Percentiles rank a stretch among this genome's conserved stretches.
phyloP scores from a whole-genome alignment of 192 early-diverging fungal species.

The Lobulomyces angularis region DNA sequence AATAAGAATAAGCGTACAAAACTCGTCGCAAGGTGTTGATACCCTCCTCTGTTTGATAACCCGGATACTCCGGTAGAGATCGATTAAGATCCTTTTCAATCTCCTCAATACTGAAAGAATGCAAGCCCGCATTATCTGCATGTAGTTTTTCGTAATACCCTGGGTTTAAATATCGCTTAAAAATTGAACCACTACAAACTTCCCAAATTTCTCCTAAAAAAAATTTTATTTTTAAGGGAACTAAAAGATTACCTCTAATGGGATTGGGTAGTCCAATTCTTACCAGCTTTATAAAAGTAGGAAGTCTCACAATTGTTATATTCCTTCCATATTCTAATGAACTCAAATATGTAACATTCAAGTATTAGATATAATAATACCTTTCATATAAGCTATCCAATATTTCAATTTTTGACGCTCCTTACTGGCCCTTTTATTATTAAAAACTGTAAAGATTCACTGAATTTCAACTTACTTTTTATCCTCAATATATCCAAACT shows the following conservation, averaged over 20 bases:
- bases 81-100: constrained; percentile 93
- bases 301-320: constrained; percentile 63
- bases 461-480: constrained; percentile 39
- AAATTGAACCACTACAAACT: constrained; percentile 75
- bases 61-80: constrained; percentile 80
- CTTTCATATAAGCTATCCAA: constrained; percentile 64
- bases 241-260: constrained; percentile 40
- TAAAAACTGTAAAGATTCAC: background rate
- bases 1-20: constrained; percentile 51
- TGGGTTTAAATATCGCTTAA: constrained; percentile 69
- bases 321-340: constrained; percentile 67
- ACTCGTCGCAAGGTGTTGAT: constrained; percentile 89
- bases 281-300: constrained; percentile 80
- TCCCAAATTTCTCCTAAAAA: constrained; percentile 79
- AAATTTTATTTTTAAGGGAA: background rate
- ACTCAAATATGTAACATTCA: background rate
- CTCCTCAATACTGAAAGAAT: constrained; percentile 76
- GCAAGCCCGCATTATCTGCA: constrained; percentile 50
- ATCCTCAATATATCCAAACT: constrained; percentile 60
- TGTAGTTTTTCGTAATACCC: constrained; percentile 72
- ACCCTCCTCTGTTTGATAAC: constrained; percentile 81
- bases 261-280: constrained; percentile 78
- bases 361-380: constrained; percentile 16
- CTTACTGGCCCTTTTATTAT: too few species aligned
- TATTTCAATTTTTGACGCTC: constrained; percentile 61